Percentiles rank a stretch among this genome's conserved stretches.
Evolutionary conservation across 192 early-diverging fungal genomes (phyloP).

Genomic region (Cetraspora pellucida): DNA sequence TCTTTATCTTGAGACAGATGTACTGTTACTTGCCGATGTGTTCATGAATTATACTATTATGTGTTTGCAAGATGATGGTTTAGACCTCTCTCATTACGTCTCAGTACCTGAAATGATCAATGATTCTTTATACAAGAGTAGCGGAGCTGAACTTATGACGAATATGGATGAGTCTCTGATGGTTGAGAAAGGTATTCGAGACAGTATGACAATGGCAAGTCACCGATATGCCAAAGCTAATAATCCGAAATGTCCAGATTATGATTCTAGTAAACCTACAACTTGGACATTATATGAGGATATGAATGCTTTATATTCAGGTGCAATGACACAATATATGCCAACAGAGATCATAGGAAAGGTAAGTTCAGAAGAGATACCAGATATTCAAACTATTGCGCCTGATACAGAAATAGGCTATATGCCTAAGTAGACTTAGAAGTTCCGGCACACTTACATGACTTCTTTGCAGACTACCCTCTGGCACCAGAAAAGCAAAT

Average conservation of each 20-base stretch:
- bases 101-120: conserved; percentile 29
- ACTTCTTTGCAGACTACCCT: conserved; percentile 12
- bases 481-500: conserved; percentile 18
- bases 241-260: conserved; percentile 24
- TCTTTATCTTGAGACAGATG: conserved; percentile 23
- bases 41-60: conserved; percentile 33
- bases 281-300: conserved; percentile 14
- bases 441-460: conserved; percentile 19
- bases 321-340: conserved; percentile 24
- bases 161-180: conserved; percentile 20
- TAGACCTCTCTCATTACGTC: conserved; percentile 24
- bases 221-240: conserved; percentile 26
- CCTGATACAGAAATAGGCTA: conserved; percentile 21
- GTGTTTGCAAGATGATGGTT: conserved; percentile 22
- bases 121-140: conserved; percentile 30
- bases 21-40: conserved; percentile 27
- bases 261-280: conserved; percentile 6
- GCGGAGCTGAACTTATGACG: conserved; percentile 7
- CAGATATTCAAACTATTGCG: conserved; percentile 14
- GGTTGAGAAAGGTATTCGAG: conserved; percentile 7
- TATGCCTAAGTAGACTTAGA: conserved; percentile 18
- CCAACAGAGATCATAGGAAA: conserved; percentile 27
- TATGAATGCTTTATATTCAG: conserved; percentile 34
- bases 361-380: conserved; percentile 10
- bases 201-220: conserved; percentile 12